Percentiles rank a stretch among this genome's conserved stretches.
phyloP scores from a whole-genome alignment of 139 green algal species.

The Coelastrella sp. region DNA sequence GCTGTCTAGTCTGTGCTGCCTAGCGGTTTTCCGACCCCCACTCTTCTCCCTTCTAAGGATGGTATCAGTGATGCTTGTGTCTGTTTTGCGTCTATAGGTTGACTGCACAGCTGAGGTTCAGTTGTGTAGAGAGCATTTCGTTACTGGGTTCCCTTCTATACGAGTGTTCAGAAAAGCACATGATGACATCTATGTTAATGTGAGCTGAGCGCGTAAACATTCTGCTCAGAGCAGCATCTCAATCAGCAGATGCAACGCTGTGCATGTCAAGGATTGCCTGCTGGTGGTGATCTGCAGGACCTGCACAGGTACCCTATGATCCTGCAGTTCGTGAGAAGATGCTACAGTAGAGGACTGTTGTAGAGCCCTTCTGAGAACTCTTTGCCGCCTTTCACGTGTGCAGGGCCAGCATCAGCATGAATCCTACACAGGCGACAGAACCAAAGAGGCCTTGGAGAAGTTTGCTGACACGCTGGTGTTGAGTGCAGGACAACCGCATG shows the following conservation, averaged over 20 bases:
- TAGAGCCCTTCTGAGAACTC: no score
- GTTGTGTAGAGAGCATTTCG: slow-evolving; percentile 88
- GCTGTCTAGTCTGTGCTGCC: no score
- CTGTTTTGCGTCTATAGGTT: slow-evolving; percentile 62
- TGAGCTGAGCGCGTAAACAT: no score
- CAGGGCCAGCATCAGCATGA: slow-evolving; percentile 49
- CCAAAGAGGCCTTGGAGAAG: slow-evolving; percentile 83
- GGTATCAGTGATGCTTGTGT: neutral
- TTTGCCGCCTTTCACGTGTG: neutral
- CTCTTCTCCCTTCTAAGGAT: no score
- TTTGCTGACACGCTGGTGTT: slow-evolving; percentile 90
- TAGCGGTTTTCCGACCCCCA: no score
- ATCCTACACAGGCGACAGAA: slow-evolving; percentile 83
- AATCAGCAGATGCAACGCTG: no score
- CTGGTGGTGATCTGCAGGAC: no score
- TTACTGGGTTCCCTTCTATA: slow-evolving; percentile 95
- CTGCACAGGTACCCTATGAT: no score
- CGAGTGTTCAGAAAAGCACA: slow-evolving; percentile 94
- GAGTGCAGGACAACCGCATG: slow-evolving; percentile 76
- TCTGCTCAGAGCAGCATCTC: no score
- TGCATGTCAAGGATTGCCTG: no score
- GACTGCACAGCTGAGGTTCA: slow-evolving; percentile 90
- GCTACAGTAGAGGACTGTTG: no score
- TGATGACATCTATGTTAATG: slow-evolving; percentile 76
- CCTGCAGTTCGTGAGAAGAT: no score